phyloP scores from a whole-genome alignment of 2,329 filamentous ascomycete species.

The Colletotrichum sp. region DNA sequence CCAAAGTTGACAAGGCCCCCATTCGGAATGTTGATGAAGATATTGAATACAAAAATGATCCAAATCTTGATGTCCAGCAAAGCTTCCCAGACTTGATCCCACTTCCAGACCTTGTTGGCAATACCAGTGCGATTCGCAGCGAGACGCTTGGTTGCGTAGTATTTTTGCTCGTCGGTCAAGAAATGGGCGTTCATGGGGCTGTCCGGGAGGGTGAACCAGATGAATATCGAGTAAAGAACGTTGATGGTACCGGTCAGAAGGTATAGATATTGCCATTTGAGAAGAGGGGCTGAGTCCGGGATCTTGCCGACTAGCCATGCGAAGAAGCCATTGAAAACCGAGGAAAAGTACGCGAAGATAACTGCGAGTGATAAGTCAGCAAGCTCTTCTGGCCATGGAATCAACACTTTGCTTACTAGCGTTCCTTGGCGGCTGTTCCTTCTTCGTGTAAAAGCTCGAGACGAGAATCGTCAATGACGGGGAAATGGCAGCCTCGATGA shows the following conservation, averaged over 20 bases:
- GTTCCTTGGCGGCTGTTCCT: background rate
- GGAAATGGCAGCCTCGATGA: background rate
- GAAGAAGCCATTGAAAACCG: constrained; percentile 33
- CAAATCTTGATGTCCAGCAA: constrained; percentile 63
- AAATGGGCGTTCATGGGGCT: background rate
- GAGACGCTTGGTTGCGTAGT: background rate
- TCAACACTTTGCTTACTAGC: background rate
- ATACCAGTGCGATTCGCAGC: background rate
- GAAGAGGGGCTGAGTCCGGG: constrained; percentile 26
- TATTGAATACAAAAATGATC: constrained; percentile 55
- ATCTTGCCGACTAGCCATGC: constrained; percentile 38
- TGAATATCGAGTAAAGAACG: background rate
- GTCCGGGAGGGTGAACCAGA: background rate
- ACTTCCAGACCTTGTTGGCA: constrained; percentile 22
- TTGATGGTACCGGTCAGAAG: background rate
- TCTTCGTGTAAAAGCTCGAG: background rate
- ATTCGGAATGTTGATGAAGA: constrained; percentile 64
- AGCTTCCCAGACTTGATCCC: constrained; percentile 57
- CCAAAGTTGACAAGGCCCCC: constrained; percentile 63
- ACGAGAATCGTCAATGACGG: background rate
- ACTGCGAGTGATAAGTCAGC: background rate
- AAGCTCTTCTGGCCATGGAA: fast-evolving
- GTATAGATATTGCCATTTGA: constrained; percentile 26
- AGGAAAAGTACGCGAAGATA: background rate
- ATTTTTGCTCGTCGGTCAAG: background rate